Evolutionary conservation across 2,329 filamentous ascomycete genomes (phyloP), one percentile per base, ranked within the genome.

Genomic region (Cryphonectria japonica): DNA sequence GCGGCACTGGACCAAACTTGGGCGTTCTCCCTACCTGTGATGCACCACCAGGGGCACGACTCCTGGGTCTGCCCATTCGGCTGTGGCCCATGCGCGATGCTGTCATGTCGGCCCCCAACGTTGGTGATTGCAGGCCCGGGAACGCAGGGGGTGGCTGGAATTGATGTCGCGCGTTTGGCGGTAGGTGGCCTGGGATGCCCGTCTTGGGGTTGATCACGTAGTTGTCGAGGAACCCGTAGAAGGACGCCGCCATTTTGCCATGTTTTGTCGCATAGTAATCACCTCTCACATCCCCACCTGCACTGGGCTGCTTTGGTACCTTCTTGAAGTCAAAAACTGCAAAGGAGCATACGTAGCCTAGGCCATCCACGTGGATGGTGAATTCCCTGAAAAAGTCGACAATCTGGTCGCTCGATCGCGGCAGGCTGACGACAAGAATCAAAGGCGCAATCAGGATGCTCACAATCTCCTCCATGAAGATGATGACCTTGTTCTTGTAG

Each of bases 371-470:
- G 76, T 99, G 95, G 32, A 99, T 91, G 0, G 96, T 98, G 76
- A 98, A 98, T 79, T 99, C 96, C 54, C 96, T 91, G 84, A 99
- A 98, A 81, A 99, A 99, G 81, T 99, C 96, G 71, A 98, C 91
- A 74, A 99, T 92, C 71, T 95, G 93, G 75, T 98, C 95, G 78
- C 93, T 95, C 80, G 93, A 97, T 75, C 91, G 92, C 0, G 95
- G 94, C 46, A 98, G 86, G 73, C 93, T 95, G 78, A 93, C 92
- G 82, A 95, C 92, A 16, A 99, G 87, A 59, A 99, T 88, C 76
- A 97, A 91, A 0, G 96, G 96, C 0, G 95, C 97, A 70, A 97
- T 91, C 69, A 98, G 88, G 79, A 99, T 97, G 77, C 95, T 95
- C 72, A 98, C 82, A 5, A 98, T 90, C 77, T 99, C 96, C 79